A percentile compares a stretch with the other conserved stretches of the same genome.
Evolutionary conservation across 345 rosid species (phyloP).

Genomic region (Aegle marmelos): DNA sequence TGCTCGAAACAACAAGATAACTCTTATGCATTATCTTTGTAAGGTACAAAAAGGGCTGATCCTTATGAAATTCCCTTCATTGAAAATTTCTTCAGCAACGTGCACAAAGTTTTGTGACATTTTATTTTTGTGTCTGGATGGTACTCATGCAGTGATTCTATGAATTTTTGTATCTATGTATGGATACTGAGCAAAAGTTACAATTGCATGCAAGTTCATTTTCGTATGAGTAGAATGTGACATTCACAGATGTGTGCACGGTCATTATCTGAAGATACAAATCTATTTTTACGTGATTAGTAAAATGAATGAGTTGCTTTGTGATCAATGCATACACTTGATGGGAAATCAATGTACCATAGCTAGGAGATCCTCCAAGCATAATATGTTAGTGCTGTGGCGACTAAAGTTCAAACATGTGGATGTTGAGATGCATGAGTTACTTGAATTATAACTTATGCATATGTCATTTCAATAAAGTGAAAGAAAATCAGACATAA

Average conservation of each 20-base stretch:
- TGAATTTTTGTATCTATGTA: not conserved
- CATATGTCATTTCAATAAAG: not conserved
- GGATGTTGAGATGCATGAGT: not conserved
- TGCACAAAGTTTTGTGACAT: not conserved
- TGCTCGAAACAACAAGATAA: constrained; percentile 84
- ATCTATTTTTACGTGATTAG: not conserved
- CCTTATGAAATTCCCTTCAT: not conserved
- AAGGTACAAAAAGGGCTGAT: constrained; percentile 50
- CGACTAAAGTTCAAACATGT: not conserved
- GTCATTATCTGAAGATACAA: too few species aligned
- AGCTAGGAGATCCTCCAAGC: not conserved
- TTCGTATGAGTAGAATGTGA: not conserved
- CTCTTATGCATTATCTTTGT: constrained; percentile 97
- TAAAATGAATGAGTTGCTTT: not conserved
- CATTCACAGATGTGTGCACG: not conserved
- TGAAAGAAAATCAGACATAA: not conserved
- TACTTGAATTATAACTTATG: not conserved
- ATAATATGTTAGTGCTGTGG: not conserved
- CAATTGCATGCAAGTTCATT: not conserved
- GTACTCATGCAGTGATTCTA: not conserved
- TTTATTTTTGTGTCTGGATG: not conserved
- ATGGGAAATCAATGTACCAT: not conserved
- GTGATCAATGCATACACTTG: not conserved
- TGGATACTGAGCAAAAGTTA: not conserved
- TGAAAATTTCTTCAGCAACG: not conserved